Evolutionary conservation across 768 basidiomycete species (phyloP).

Genomic region (Tulasnella sp.): DNA sequence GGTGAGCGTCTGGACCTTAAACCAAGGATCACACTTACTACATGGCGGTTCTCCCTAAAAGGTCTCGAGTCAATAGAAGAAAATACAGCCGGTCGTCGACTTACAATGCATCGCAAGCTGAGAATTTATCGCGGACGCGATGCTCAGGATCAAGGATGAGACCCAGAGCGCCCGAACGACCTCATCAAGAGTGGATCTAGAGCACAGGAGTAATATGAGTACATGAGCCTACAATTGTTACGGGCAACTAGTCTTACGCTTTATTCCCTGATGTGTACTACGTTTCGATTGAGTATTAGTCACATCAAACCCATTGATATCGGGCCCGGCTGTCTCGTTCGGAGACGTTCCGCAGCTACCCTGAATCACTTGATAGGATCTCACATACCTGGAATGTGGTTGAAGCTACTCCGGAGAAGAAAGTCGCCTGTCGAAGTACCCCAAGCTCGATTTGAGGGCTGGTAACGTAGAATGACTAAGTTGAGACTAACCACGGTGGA

Average conservation of each 20-base stretch:
- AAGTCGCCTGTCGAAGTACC: background rate
- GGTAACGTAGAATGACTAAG: background rate
- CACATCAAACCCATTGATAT: background rate
- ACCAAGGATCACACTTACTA: conserved; percentile 14
- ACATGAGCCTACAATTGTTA: background rate
- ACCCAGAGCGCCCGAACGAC: conserved; percentile 27
- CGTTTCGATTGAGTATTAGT: background rate
- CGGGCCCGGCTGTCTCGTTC: too few species aligned
- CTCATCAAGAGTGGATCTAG: background rate
- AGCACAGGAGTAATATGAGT: background rate
- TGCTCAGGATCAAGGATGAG: conserved; percentile 24
- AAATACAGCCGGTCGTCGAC: background rate
- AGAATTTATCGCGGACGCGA: conserved; percentile 28
- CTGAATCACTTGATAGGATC: background rate
- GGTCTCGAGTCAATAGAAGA: background rate
- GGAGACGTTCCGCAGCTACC: background rate
- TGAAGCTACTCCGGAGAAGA: conserved; percentile 11
- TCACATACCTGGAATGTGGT: conserved; percentile 4
- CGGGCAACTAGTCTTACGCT: background rate
- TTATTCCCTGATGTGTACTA: background rate
- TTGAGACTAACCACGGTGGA: conserved; percentile 15
- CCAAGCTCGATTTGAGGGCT: background rate
- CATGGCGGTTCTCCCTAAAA: conserved; percentile 25
- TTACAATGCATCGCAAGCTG: conserved; percentile 27
- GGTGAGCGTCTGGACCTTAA: background rate